phyloP scores from a whole-genome alignment of 345 rosid species.

The Bruguiera gymnorhiza region DNA sequence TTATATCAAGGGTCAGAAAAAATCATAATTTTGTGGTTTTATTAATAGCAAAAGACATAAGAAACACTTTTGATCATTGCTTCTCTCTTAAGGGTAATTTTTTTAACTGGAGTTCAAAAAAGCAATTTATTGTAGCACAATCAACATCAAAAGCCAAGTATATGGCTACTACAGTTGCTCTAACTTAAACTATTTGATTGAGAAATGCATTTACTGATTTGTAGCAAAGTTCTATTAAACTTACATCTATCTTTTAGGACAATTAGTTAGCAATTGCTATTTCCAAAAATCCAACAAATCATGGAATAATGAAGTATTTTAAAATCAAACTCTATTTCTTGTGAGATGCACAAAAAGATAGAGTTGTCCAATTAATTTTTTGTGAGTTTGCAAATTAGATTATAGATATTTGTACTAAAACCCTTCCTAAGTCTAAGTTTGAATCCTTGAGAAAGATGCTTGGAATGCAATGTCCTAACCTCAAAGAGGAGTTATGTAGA shows the following conservation, averaged over 20 bases:
- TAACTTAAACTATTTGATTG: neutral
- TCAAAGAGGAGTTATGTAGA: no score
- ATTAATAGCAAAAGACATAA: no score
- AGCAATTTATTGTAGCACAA: neutral
- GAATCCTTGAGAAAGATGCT: no score
- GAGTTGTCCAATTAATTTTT: neutral
- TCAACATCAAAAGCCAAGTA: conserved; percentile 3
- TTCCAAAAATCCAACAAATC: neutral
- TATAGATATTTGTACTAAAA: no score
- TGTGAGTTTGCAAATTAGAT: no score
- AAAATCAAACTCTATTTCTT: neutral
- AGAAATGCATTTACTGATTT: neutral
- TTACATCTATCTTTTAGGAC: neutral
- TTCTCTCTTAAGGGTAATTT: no score
- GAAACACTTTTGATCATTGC: no score
- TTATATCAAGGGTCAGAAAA: no score
- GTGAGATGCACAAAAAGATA: neutral
- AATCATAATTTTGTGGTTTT: no score
- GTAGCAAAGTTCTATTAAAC: no score
- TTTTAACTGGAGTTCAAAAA: neutral
- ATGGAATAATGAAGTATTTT: neutral
- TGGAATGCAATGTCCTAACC: no score
- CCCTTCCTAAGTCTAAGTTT: no score
- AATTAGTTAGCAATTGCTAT: neutral
- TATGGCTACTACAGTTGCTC: neutral